Evolutionary conservation across 768 basidiomycete species (phyloP).

Genomic region (Pulveroboletus sp.): DNA sequence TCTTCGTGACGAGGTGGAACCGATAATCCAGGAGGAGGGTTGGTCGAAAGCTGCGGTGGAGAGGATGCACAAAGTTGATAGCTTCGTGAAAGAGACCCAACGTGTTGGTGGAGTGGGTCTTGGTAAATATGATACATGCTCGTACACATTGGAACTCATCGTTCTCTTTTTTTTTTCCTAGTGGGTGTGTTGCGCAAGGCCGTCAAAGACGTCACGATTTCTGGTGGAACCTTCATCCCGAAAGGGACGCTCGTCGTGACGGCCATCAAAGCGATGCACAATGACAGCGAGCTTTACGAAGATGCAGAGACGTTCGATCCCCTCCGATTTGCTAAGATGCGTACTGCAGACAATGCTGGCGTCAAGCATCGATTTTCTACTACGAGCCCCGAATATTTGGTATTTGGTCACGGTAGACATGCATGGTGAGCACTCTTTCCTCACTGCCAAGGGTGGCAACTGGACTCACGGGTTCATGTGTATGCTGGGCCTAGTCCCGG

Average conservation of each 20-base stretch:
- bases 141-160: too few relatives aligned
- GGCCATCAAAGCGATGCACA: slow-evolving; percentile 23
- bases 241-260: slow-evolving; percentile 26
- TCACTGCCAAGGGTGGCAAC: too few relatives aligned
- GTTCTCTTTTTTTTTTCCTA: too few relatives aligned
- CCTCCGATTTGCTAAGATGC: slow-evolving; percentile 38
- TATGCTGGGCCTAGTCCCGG: slow-evolving; percentile 4
- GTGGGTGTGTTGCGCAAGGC: slow-evolving; percentile 4
- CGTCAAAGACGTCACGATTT: slow-evolving; percentile 21
- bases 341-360: slow-evolving; percentile 28
- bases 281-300: slow-evolving; percentile 24
- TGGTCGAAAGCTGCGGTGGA: slow-evolving; percentile 16
- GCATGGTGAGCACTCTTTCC: slow-evolving; percentile 6
- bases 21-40: slow-evolving; percentile 9
- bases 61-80: slow-evolving; percentile 19
- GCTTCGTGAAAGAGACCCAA: slow-evolving; percentile 17
- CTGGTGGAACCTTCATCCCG: slow-evolving; percentile 37
- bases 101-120: slow-evolving; percentile 28
- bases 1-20: slow-evolving; percentile 16
- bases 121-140: slow-evolving; percentile 12
- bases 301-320: slow-evolving; percentile 24
- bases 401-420: slow-evolving; percentile 32
- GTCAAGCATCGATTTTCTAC: slow-evolving; percentile 32
- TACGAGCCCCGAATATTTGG: slow-evolving; percentile 30
- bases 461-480: not conserved